A percentile compares a stretch with the other conserved stretches of the same genome.
These are phyloP conservation scores for Hypoxylon sp. DNA, from an alignment of 2,329 filamentous ascomycete species.

Conservation along the genomic window DNA sequence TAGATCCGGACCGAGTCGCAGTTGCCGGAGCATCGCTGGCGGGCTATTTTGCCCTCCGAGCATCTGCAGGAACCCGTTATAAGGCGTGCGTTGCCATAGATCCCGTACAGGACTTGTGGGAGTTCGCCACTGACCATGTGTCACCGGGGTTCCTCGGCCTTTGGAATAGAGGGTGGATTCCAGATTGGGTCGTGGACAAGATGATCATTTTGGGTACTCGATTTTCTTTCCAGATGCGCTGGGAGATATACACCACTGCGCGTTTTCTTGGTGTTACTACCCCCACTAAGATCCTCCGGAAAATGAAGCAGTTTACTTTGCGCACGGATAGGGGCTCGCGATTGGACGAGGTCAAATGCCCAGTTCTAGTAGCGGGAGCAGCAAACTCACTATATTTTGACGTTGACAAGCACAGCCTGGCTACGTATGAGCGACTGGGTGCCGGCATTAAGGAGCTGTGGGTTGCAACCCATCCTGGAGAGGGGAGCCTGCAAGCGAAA, in stretches of 20 bases:
- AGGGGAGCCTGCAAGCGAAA: conserved; percentile 41
- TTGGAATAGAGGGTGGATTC: conserved; percentile 46
- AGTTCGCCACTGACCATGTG: conserved; percentile 48
- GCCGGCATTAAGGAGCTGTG: conserved; percentile 33
- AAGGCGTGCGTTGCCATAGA: conserved; percentile 37
- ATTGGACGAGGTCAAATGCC: conserved; percentile 43
- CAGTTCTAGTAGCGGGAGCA: conserved; percentile 50
- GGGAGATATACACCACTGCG: conserved; percentile 26
- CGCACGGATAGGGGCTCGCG: background rate
- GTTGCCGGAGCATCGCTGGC: conserved; percentile 37
- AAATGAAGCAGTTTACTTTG: conserved; percentile 39
- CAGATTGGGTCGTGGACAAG: conserved; percentile 47
- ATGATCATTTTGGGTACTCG: conserved; percentile 35
- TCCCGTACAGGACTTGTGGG: conserved; percentile 43
- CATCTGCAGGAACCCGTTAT: conserved; percentile 23
- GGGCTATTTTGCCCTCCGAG: conserved; percentile 34
- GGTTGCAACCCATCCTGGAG: conserved; percentile 20
- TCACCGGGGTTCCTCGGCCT: conserved; percentile 45
- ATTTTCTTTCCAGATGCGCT: conserved; percentile 50
- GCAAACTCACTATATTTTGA: conserved; percentile 34
- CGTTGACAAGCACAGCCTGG: conserved; percentile 23
- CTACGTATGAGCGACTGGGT: conserved; percentile 19
- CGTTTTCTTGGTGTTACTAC: background rate
- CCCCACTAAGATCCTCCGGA: conserved; percentile 46
- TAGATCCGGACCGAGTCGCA: conserved; percentile 41